Base-by-base conservation (phyloP, 257 asterid genomes). In the Scutellaria baicalensis region DNA sequence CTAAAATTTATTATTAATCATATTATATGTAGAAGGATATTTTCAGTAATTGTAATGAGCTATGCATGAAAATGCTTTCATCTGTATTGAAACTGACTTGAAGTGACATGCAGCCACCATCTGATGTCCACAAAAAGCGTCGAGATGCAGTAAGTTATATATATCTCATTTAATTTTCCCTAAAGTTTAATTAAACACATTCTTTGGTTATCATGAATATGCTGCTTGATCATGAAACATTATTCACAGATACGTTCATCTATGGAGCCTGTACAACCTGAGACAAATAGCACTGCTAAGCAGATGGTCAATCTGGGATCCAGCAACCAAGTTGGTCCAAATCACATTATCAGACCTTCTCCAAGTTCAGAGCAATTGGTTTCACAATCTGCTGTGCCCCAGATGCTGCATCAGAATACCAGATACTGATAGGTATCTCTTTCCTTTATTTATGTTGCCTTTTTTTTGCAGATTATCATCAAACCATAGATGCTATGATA, bases 321-420 rank as follows among this genome's bases (percentile, higher is more conserved):
- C 6, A 78, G 76, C 72, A 84, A 83, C 74, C 84, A 81, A 59
- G 79, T 75, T 74, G 88, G 86, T 68, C 79, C 69, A 51, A 83
- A 75, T 78, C 88, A 84, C 74, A 79, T 80, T 76, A 73, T 86
- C 43, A 85, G 88, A 70, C 80, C 96, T 64, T 85, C 89, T 56
- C 85, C 95, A 66, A 88, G 90, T 80, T 84, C 98, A 11, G 98
- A 87, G 72, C 94, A 86, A 77, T 82, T 90, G 81, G 86, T 71
- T 68, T 80, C 88, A 59, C 93, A 86, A 70, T 63, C 95, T 68
- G 78, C 79, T 56, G 79, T 79, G 58, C 87, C 96, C 59, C 92
- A 84, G 67, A 86, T 83, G 86, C 77, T 86, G 82, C 94, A 86
- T 81, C 96, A 84, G 59, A 78, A 80, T 7, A 85, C 79, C 69